Conservation (phyloP, 177 flowering plant genomes). For the Vitis hybrid region DNA sequence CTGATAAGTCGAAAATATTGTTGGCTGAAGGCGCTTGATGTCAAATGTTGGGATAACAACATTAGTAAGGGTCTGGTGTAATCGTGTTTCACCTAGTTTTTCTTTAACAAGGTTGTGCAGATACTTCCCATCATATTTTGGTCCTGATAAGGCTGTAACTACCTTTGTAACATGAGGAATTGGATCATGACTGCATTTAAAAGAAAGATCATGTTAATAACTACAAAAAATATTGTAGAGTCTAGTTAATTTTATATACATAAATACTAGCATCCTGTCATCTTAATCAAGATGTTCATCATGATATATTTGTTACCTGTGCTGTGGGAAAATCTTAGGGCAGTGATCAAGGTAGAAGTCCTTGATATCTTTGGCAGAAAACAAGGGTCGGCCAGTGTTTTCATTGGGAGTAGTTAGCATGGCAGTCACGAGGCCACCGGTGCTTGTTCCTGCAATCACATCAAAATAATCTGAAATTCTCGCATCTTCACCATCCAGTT, state of each 20-base stretch:
- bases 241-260: background rate
- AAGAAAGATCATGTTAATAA: background rate
- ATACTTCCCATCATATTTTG: conserved; percentile 37
- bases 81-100: conserved; percentile 16
- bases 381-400: conserved; percentile 19
- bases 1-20: conserved; percentile 31
- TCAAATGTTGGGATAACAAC: conserved; percentile 39
- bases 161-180: conserved; percentile 6
- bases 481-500: conserved; percentile 29
- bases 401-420: conserved; percentile 29
- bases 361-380: conserved; percentile 29
- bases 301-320: background rate
- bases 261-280: background rate
- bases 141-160: conserved; percentile 18
- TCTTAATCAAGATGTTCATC: background rate
- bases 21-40: conserved; percentile 28
- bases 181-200: conserved; percentile 6
- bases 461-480: conserved; percentile 35
- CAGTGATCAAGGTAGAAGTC: conserved; percentile 23
- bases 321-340: conserved; percentile 30
- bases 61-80: conserved; percentile 28
- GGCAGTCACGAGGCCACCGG: conserved; percentile 34
- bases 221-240: background rate
- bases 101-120: conserved; percentile 19
- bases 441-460: conserved; percentile 33